phyloP scores from a whole-genome alignment of 2,329 filamentous ascomycete genomes.

The Pseudocercospora fijiensis region DNA sequence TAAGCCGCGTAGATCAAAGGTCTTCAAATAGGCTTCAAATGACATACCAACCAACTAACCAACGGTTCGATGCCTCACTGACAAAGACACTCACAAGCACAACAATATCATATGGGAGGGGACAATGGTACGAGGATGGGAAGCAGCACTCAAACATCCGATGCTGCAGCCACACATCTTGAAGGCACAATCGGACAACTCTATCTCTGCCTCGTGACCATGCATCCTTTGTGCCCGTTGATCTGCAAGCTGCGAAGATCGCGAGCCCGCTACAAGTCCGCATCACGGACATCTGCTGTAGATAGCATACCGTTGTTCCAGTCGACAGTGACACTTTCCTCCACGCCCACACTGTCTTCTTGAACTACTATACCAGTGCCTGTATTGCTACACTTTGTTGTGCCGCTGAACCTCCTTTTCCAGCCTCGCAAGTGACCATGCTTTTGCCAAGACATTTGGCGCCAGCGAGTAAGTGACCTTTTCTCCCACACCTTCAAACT shows the following conservation, averaged over 20 bases:
- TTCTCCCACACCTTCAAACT: not conserved
- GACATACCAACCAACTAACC: too few relatives aligned
- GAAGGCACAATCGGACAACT: not conserved
- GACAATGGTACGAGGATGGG: not conserved
- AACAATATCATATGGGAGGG: too few relatives aligned
- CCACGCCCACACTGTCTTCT: not conserved
- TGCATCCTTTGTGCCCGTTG: not conserved
- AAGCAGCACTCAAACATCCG: not conserved
- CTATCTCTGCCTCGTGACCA: not conserved
- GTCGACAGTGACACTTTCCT: not conserved
- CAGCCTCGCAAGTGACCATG: not conserved
- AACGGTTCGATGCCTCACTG: not conserved
- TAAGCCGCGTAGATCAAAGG: too few relatives aligned
- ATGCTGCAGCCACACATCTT: not conserved
- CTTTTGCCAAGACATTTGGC: not conserved
- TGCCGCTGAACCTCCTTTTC: not conserved
- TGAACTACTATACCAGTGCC: not conserved
- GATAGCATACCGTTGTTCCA: not conserved
- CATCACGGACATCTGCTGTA: not conserved
- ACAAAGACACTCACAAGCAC: not conserved
- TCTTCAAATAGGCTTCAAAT: too few relatives aligned
- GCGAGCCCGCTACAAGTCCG: not conserved
- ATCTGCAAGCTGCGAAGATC: slow-evolving; percentile 3
- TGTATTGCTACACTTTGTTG: not conserved
- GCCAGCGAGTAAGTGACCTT: not conserved